Conservation (phyloP, 2,329 filamentous ascomycete species). For the Aspergillus neotritici region DNA sequence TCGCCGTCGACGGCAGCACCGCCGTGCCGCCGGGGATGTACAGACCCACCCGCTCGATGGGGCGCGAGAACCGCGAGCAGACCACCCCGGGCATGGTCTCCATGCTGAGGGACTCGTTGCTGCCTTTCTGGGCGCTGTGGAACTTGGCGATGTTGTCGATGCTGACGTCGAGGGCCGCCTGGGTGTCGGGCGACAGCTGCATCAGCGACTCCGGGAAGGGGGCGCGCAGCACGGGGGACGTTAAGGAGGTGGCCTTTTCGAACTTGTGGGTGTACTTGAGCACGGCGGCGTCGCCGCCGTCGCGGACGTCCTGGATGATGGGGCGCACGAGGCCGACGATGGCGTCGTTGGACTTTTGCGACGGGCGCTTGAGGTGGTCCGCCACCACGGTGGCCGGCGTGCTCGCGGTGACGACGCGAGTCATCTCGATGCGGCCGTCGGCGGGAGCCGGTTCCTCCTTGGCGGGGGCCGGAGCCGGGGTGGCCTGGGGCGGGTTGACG, state of each 20-base stretch:
- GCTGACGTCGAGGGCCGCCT: slow-evolving; percentile 85
- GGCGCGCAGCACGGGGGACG: slow-evolving; percentile 79
- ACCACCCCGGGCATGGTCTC: slow-evolving; percentile 98
- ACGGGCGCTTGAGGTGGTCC: slow-evolving; percentile 76
- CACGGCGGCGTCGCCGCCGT: slow-evolving; percentile 78
- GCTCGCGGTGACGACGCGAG: slow-evolving; percentile 63
- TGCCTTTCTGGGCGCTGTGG: slow-evolving; percentile 81
- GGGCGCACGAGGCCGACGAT: slow-evolving; percentile 88
- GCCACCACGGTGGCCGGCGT: slow-evolving; percentile 61
- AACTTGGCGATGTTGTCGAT: slow-evolving; percentile 94
- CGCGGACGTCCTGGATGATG: slow-evolving; percentile 82
- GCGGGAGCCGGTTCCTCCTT: slow-evolving; percentile 41
- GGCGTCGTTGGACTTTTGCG: slow-evolving; percentile 87
- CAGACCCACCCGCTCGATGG: slow-evolving; percentile 92
- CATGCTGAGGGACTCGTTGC: slow-evolving; percentile 68
- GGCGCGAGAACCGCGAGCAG: slow-evolving; percentile 85
- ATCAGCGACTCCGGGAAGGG: slow-evolving; percentile 83
- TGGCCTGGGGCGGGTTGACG: slow-evolving; percentile 46
- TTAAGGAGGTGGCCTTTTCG: slow-evolving; percentile 88
- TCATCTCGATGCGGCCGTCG: slow-evolving; percentile 72
- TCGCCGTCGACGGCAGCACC: slow-evolving; percentile 90
- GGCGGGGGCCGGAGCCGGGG: slow-evolving; percentile 36
- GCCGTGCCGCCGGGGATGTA: slow-evolving; percentile 96
- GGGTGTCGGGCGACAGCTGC: slow-evolving; percentile 76
- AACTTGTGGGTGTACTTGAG: slow-evolving; percentile 96